phyloP scores from a whole-genome alignment of 768 basidiomycete species.

The Suillus cothurnatus region DNA sequence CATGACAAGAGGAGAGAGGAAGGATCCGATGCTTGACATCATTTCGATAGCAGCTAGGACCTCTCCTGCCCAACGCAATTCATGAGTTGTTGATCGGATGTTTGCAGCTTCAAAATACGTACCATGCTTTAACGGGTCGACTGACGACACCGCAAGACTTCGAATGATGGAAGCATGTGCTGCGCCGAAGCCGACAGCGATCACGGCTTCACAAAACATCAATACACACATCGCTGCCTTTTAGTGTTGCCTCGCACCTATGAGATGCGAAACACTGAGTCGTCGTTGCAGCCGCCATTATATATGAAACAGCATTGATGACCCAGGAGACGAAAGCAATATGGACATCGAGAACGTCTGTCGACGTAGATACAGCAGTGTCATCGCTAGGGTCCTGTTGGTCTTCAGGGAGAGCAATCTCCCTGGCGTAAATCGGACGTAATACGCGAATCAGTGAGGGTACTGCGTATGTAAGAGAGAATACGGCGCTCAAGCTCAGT shows the following conservation, averaged over 20 bases:
- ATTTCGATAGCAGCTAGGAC: slow-evolving; percentile 32
- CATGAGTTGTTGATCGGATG: not conserved
- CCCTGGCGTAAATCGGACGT: slow-evolving; percentile 26
- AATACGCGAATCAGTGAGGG: slow-evolving; percentile 28
- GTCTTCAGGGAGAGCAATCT: not conserved
- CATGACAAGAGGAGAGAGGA: slow-evolving; percentile 33
- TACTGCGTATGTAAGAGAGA: slow-evolving; percentile 22
- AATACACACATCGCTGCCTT: not conserved
- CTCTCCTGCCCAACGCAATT: slow-evolving; percentile 19
- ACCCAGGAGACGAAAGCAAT: slow-evolving; percentile 24
- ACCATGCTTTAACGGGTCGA: slow-evolving; percentile 33
- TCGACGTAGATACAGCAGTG: slow-evolving; percentile 11
- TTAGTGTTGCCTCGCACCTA: slow-evolving; percentile 16
- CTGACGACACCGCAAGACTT: slow-evolving; percentile 30
- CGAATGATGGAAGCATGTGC: slow-evolving; percentile 22
- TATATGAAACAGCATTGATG: slow-evolving; percentile 13
- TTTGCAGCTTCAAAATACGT: not conserved
- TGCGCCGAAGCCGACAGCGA: slow-evolving; percentile 19
- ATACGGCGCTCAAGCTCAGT: slow-evolving; percentile 16
- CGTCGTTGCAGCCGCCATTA: slow-evolving; percentile 19
- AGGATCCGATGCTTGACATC: slow-evolving; percentile 20
- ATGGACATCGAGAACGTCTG: slow-evolving; percentile 34
- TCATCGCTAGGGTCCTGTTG: not conserved
- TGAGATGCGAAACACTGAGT: slow-evolving; percentile 11
- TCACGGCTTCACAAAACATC: slow-evolving; percentile 17